Evolutionary conservation across 192 early-diverging fungal genomes (phyloP), one percentile per base, ranked within the genome.

Genomic region (Ramicandelaber brevisporus): DNA sequence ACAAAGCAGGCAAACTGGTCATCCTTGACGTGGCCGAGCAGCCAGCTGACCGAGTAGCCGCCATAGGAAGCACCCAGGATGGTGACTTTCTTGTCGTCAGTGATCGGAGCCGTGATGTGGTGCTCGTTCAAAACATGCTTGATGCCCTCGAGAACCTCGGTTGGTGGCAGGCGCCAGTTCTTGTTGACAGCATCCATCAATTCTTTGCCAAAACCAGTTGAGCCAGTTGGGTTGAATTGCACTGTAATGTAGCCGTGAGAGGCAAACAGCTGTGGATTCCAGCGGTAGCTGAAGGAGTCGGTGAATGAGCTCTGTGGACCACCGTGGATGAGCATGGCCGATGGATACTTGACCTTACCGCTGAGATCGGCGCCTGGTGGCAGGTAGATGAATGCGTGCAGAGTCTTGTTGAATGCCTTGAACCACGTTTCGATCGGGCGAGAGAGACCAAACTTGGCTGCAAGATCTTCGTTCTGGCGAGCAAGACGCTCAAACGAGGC

Each of bases 41-140:
- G 63, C 77, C 77, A 84, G 51, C 80, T 84, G 37, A 77, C 60
- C 77, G 74, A 77, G 39, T 66, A 79, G 6, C 74, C 79, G 37
- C 80, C 80, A 46, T 78, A 80, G 12, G 59, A 64, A 4, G 70
- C 78, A 11, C 78, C 80, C 8, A 81, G 47, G 8, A 57, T 78
- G 16, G 57, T 53, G 10, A 79, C 33, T 9, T 65, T 45, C 4
- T 43, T 39, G n/a, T 33, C 24, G 40, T 78, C 76, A 15, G 82
- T 55, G 32, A 68, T 57, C 6, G 41, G 35, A 14, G 37, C 42
- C 2, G 33, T n/a, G 1, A 35, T 36, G 3, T 51, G 44, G 3
- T 51, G 44, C n/a, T n/a, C n/a, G n/a, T n/a, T n/a, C n/a, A n/a
- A n/a, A n/a, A n/a, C n/a, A n/a, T n/a, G n/a, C n/a, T n/a, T n/a